Evolutionary conservation across 202 grass and related monocot genomes (phyloP).

Genomic region (Saccharum hybrid): DNA sequence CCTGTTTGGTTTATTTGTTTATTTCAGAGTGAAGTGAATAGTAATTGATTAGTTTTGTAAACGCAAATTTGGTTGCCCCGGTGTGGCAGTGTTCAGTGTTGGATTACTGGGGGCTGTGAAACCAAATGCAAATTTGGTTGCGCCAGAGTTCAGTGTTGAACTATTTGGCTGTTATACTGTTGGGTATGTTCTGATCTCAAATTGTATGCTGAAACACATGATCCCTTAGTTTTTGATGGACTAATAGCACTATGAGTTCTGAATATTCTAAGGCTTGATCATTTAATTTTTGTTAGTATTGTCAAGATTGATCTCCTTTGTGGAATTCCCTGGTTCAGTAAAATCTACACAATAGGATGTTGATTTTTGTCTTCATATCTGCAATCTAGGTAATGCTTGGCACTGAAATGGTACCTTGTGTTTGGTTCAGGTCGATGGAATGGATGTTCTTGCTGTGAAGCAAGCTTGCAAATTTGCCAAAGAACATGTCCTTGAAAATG

Average conservation of each 20-base stretch:
- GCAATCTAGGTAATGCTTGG: not conserved
- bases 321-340: not conserved
- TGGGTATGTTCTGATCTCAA: not conserved
- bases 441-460: slow-evolving; percentile 88
- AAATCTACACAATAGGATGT: not conserved
- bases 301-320: not conserved
- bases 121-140: not conserved
- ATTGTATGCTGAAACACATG: not conserved
- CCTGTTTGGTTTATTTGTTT: not conserved
- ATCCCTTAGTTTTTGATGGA: not conserved
- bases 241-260: not conserved
- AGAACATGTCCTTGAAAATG: slow-evolving; percentile 70
- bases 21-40: slow-evolving; percentile 10
- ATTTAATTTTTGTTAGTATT: not conserved
- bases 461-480: slow-evolving; percentile 89
- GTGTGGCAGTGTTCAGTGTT: too few relatives aligned
- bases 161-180: not conserved
- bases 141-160: not conserved
- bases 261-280: not conserved
- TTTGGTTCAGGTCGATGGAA: slow-evolving; percentile 75
- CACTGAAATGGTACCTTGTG: slow-evolving; percentile 11
- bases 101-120: too few relatives aligned
- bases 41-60: not conserved
- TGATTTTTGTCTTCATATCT: not conserved
- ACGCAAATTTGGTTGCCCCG: not conserved